Conservation (phyloP, 2,329 filamentous ascomycete species). For the Fusarium devonianum region DNA sequence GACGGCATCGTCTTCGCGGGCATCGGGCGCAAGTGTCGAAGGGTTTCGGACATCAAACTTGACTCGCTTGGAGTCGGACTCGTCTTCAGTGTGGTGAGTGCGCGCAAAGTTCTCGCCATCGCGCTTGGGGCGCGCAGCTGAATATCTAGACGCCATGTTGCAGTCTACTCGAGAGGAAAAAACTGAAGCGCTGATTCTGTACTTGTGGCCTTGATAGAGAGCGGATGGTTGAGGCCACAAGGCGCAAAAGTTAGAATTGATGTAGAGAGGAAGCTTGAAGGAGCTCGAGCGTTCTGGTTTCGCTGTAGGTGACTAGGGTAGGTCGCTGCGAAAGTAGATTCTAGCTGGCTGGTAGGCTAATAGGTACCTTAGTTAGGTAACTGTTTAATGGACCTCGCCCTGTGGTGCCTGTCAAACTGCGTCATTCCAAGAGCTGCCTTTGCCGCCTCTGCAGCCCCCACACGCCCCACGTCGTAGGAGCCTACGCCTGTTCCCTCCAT, state of each 20-base stretch:
- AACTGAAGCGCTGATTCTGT: not conserved
- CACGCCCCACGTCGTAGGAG: constrained; percentile 28
- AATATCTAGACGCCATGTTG: constrained; percentile 65
- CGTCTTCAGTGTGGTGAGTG: constrained; percentile 69
- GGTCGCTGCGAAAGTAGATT: no score
- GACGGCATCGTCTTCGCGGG: constrained; percentile 72
- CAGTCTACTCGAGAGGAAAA: not conserved
- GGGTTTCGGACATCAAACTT: constrained; percentile 96
- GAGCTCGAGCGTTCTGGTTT: no score
- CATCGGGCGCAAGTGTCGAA: constrained; percentile 86
- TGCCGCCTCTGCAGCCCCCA: constrained; percentile 24
- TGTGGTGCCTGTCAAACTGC: constrained; percentile 38
- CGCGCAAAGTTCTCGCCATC: constrained; percentile 82
- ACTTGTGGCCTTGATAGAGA: not conserved
- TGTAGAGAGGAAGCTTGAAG: no score
- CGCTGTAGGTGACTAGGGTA: no score
- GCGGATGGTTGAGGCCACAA: not conserved
- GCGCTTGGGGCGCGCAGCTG: constrained; percentile 80
- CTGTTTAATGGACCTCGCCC: not conserved
- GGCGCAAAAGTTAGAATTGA: constrained; percentile 20
- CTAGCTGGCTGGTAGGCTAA: no score
- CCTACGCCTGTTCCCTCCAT: constrained; percentile 18
- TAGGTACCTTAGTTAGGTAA: no score
- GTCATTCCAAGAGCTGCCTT: constrained; percentile 48
- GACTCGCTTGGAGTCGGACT: constrained; percentile 72